phyloP scores from a whole-genome alignment of 2,329 filamentous ascomycete species.

The Alternaria atra region DNA sequence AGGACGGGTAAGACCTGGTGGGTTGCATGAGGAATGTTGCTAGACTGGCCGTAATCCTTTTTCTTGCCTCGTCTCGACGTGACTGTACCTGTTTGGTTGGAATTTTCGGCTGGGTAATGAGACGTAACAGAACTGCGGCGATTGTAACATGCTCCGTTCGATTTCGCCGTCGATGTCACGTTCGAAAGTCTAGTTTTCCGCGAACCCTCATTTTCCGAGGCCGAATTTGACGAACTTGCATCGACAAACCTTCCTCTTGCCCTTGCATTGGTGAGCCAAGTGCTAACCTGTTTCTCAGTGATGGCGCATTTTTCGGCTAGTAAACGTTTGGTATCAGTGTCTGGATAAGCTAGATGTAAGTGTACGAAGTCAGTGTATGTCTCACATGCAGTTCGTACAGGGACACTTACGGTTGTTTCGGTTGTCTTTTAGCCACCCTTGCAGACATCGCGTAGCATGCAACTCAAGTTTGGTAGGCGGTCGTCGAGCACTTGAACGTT shows the following conservation, averaged over 20 bases:
- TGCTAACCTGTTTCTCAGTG: conserved; percentile 47
- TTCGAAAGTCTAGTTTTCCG: conserved; percentile 25
- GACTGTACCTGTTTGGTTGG: conserved; percentile 1
- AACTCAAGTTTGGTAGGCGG: conserved; percentile 40
- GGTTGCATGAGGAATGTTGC: conserved; percentile 18
- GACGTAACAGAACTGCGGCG: conserved; percentile 13
- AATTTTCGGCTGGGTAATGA: conserved; percentile 7
- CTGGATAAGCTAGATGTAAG: conserved; percentile 33
- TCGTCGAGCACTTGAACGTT: conserved; percentile 41
- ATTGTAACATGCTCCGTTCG: background rate
- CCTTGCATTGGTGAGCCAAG: conserved; percentile 49
- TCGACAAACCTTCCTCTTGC: conserved; percentile 38
- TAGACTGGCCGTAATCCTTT: conserved; percentile 44
- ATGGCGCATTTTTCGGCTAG: conserved; percentile 44
- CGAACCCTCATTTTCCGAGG: conserved; percentile 31
- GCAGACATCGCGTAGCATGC: conserved; percentile 37
- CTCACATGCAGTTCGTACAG: too few species aligned
- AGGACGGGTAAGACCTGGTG: conserved; percentile 19
- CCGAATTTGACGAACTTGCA: conserved; percentile 18
- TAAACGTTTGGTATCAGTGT: conserved; percentile 37
- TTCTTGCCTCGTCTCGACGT: conserved; percentile 47
- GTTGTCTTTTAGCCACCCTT: conserved; percentile 43
- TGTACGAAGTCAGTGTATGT: too few species aligned
- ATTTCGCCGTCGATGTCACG: conserved; percentile 14
- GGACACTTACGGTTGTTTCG: conserved; percentile 26